A percentile compares a stretch with the other conserved stretches of the same genome.
Conservation (phyloP, 129 eudicot genomes). For the Scalesia atractyloides region DNA sequence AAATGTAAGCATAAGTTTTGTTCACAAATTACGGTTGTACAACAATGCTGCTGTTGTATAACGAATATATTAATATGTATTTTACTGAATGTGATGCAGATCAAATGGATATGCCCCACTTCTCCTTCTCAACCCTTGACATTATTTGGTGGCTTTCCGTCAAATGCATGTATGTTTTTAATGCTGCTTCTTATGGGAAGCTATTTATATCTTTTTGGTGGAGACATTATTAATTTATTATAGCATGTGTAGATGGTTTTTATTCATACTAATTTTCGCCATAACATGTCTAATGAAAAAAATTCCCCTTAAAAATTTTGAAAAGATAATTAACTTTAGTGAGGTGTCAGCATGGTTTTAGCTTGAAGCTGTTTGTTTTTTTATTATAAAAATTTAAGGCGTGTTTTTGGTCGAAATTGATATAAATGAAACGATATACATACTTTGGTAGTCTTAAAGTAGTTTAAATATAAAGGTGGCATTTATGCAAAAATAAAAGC, state of each 20-base stretch:
- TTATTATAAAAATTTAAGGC: background rate
- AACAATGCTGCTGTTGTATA: background rate
- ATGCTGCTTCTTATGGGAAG: conserved; percentile 9
- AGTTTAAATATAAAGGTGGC: background rate
- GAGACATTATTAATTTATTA: background rate
- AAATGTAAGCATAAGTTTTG: conserved; percentile 45
- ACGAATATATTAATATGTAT: conserved; percentile 19
- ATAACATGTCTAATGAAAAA: background rate
- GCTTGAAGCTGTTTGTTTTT: background rate
- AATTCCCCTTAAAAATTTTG: conserved; percentile 2
- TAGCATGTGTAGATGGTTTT: background rate
- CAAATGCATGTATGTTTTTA: conserved; percentile 81
- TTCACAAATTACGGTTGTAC: background rate
- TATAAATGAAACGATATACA: background rate
- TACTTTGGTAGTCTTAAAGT: background rate
- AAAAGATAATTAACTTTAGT: background rate
- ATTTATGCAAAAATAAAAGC: background rate
- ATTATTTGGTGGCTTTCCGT: conserved; percentile 87
- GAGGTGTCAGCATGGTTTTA: background rate
- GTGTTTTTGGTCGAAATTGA: conserved; percentile 1
- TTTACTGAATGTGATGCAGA: conserved; percentile 52
- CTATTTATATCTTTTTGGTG: background rate
- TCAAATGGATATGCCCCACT: conserved; percentile 98
- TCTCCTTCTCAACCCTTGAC: conserved; percentile 87
- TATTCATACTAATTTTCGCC: background rate